Evolutionary conservation across 2,329 filamentous ascomycete species (phyloP), one percentile per base, ranked within the genome.

Genomic region (Aspergillus niger): DNA sequence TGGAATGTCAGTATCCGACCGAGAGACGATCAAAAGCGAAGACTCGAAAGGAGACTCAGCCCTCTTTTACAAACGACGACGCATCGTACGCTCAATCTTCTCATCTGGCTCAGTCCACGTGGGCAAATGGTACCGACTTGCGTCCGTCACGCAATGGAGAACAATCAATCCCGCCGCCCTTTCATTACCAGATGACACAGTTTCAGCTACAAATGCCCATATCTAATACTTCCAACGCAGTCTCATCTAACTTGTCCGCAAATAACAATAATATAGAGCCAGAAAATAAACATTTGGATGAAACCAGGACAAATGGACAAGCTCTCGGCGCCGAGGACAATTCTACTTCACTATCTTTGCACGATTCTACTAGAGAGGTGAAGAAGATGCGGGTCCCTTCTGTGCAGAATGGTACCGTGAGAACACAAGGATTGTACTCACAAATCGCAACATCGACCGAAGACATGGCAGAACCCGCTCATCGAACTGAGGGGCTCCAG

Each of bases 1-100:
- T 78, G 15, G 71, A 72, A 43, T 79, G 76, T 30, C 68, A 74
- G 56, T 78, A 78, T 56, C 76, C 76, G 13, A 78, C 75, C 3
- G 72, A 77, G 54, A 65, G 74, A 63, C 72, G 74, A 15, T 75
- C 74, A 3, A 76, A 76, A 65, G 64, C 67, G 1, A 75, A 70
- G 57, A 55, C 56, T 20, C 63, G 65, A 39, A 66, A 68, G 55
- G 63, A 65, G 36, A 48, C 52, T 1, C 63, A 63, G 13, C 47
- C 58, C 13, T 62, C 60, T 2, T 56, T 58, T 47, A 22, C 55
- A 13, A 64, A 62, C n/a, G 52, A 59, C 0, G 62, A 61, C 24
- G 47, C 59, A 11, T 17, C 60, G 2, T 61, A 64, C 10, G 44
- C 52, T 15, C 63, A 62, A n/a, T 51, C 52, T 44, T 60, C 63